Conservation (phyloP, 345 rosid genomes). For the Populus ilicifolia region DNA sequence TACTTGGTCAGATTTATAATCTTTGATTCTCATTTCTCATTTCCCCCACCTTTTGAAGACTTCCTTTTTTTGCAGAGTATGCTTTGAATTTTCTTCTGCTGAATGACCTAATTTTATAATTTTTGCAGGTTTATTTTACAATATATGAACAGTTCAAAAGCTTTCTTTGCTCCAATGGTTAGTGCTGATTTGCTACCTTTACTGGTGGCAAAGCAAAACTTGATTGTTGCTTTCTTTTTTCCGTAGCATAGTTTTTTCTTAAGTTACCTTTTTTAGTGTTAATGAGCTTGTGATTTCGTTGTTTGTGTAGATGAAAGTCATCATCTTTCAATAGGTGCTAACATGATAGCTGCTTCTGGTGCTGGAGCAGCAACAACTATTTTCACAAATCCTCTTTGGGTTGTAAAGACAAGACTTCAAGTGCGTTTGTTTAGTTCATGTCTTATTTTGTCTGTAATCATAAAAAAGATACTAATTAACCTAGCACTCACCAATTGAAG, state of each 20-base stretch:
- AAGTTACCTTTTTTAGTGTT: neutral
- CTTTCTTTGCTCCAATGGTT: constrained; percentile 52
- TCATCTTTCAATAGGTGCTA: constrained; percentile 64
- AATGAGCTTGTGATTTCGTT: neutral
- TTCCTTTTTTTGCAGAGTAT: neutral
- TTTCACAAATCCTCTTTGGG: constrained; percentile 89
- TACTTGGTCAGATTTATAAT: neutral
- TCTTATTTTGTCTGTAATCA: neutral
- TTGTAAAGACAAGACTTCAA: constrained; percentile 88
- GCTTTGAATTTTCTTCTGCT: neutral
- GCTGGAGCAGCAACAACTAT: constrained; percentile 84
- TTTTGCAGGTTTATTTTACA: constrained; percentile 72
- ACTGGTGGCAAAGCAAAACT: neutral
- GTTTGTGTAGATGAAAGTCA: constrained; percentile 42
- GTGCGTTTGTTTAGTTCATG: constrained; percentile 27
- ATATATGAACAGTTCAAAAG: constrained; percentile 80
- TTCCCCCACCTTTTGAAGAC: neutral
- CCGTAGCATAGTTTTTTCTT: neutral
- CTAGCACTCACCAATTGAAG: neutral
- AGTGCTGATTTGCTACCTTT: constrained; percentile 20
- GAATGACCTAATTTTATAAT: neutral
- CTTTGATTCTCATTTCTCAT: neutral
- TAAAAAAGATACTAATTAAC: neutral
- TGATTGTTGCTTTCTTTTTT: neutral
- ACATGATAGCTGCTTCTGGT: constrained; percentile 79